phyloP scores from a whole-genome alignment of 441 rosid genomes.

The Gossypium trilobum region DNA sequence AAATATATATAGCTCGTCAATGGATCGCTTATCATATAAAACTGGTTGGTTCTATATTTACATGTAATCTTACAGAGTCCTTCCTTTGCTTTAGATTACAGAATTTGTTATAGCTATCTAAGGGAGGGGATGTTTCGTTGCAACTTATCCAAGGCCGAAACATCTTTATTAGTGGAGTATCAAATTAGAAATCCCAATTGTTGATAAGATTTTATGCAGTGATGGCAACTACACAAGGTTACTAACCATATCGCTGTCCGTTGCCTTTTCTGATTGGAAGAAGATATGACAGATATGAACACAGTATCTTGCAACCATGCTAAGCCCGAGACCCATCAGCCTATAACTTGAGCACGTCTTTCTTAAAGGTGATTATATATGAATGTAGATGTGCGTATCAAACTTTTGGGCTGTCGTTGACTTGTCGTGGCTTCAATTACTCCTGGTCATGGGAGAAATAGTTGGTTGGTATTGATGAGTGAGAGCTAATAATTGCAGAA shows the following conservation, averaged over 20 bases:
- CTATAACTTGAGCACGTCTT: too few relatives aligned
- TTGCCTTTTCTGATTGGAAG: neutral
- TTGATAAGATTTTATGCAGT: neutral
- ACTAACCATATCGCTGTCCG: neutral
- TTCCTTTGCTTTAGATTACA: neutral
- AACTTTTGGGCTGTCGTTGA: neutral
- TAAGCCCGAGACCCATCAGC: neutral
- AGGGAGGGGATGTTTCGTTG: neutral
- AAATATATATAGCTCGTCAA: neutral
- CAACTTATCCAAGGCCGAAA: neutral
- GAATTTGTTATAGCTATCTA: neutral
- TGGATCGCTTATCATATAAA: neutral
- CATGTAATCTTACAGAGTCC: neutral
- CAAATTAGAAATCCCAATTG: neutral
- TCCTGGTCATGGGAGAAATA: neutral
- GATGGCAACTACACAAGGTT: neutral
- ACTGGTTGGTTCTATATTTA: neutral
- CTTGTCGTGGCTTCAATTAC: neutral
- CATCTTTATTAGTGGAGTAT: neutral
- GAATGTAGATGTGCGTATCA: neutral
- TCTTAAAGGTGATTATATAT: neutral
- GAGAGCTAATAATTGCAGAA: neutral
- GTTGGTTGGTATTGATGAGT: neutral
- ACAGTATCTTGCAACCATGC: neutral
- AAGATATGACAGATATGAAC: neutral